phyloP scores from a whole-genome alignment of 306 rosid species.

The Trifolium repens region DNA sequence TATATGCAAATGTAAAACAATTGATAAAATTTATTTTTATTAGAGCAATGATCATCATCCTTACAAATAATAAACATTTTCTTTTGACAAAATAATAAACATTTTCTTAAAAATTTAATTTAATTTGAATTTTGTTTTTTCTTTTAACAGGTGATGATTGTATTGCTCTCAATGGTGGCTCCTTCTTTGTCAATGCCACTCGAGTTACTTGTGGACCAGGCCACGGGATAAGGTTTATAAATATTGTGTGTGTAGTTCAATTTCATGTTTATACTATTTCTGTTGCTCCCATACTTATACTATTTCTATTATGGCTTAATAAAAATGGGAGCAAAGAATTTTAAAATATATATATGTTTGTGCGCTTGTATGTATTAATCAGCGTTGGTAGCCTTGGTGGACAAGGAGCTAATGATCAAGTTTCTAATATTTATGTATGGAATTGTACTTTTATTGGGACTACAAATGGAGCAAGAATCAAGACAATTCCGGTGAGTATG shows the following conservation, averaged over 20 bases:
- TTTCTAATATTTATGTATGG: slow-evolving; percentile 41
- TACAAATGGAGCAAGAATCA: slow-evolving; percentile 57
- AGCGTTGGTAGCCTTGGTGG: slow-evolving; percentile 59
- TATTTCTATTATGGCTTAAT: too few relatives aligned
- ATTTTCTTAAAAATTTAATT: neutral
- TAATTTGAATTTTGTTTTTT: neutral
- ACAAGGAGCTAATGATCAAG: neutral
- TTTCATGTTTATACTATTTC: too few relatives aligned
- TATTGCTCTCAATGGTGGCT: slow-evolving; percentile 44
- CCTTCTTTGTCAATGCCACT: slow-evolving; percentile 38
- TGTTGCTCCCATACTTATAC: too few relatives aligned
- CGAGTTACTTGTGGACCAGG: slow-evolving; percentile 58
- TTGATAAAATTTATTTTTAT: neutral
- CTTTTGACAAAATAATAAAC: too few relatives aligned
- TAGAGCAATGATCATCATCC: too few relatives aligned
- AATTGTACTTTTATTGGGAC: slow-evolving; percentile 42
- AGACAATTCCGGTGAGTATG: slow-evolving; percentile 43
- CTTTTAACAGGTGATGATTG: slow-evolving; percentile 54
- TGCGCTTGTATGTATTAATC: neutral
- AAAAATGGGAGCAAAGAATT: too few relatives aligned
- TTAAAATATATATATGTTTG: too few relatives aligned
- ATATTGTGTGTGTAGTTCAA: too few relatives aligned
- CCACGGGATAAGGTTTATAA: slow-evolving; percentile 55
- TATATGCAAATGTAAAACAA: neutral
- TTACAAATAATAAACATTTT: too few relatives aligned